Conservation (phyloP, 2,329 filamentous ascomycete genomes). For the Coniochaeta sp. region DNA sequence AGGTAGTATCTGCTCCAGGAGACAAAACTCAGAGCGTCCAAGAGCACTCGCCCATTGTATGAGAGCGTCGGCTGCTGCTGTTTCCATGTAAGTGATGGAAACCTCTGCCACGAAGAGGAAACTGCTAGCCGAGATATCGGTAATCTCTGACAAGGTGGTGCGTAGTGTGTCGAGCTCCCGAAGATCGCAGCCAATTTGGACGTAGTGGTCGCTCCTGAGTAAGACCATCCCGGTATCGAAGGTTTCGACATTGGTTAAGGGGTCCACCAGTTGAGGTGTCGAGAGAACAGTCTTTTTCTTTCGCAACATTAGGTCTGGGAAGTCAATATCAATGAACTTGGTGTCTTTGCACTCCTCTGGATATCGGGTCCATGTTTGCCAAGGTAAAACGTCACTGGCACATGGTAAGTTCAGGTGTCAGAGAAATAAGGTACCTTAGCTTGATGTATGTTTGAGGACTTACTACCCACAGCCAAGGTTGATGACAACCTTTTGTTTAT, state of each 20-base stretch:
- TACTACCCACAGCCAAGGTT: constrained; percentile 89
- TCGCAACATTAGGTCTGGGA: constrained; percentile 67
- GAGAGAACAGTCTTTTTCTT: constrained; percentile 63
- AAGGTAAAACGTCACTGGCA: constrained; percentile 74
- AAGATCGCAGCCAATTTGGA: constrained; percentile 76
- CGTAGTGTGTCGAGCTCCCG: constrained; percentile 57
- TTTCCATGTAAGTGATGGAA: constrained; percentile 84
- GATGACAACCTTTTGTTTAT: constrained; percentile 63
- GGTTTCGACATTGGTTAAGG: constrained; percentile 37
- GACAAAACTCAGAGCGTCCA: constrained; percentile 68
- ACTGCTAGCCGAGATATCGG: constrained; percentile 49
- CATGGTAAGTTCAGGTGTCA: not conserved
- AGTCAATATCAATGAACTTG: constrained; percentile 80
- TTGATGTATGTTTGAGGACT: constrained; percentile 28
- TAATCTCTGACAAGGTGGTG: constrained; percentile 46
- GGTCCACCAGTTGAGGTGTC: constrained; percentile 50
- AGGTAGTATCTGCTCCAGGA: constrained; percentile 81
- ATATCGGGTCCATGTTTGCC: constrained; percentile 69
- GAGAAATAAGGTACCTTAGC: not conserved
- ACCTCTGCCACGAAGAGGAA: constrained; percentile 85
- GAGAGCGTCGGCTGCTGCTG: constrained; percentile 61
- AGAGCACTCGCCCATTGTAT: constrained; percentile 71
- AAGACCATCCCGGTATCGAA: constrained; percentile 38
- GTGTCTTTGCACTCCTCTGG: constrained; percentile 46
- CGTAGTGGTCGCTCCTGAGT: constrained; percentile 62